These are phyloP conservation scores for Pseudogymnoascus verrucosus DNA, from an alignment of 2,329 filamentous ascomycete genomes.

Conservation along the genomic window DNA sequence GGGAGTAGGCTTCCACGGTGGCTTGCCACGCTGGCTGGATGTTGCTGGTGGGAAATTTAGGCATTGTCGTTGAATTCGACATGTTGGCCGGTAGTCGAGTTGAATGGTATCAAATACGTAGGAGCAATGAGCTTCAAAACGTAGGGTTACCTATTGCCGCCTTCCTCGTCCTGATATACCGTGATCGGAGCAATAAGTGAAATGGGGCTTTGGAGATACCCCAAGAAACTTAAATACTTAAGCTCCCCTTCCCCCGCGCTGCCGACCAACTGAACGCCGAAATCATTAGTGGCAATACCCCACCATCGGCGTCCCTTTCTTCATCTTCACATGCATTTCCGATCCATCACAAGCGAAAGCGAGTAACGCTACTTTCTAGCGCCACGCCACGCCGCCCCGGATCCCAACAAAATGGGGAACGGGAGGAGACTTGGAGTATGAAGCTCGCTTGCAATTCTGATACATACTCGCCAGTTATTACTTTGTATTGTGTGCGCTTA, in stretches of 20 bases:
- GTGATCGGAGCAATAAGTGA: background rate
- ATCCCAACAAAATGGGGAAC: background rate
- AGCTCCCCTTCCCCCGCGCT: background rate
- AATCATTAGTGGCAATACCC: background rate
- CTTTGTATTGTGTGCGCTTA: background rate
- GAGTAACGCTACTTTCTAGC: background rate
- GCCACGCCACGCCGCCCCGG: background rate
- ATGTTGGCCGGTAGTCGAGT: background rate
- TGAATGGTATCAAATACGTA: background rate
- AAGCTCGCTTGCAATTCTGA: background rate
- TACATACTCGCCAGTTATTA: background rate
- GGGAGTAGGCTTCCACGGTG: constrained; percentile 20
- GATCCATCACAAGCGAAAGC: background rate
- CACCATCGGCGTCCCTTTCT: background rate
- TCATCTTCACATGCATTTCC: background rate
- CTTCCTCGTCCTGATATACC: background rate
- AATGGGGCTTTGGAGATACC: background rate
- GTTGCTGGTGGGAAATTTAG: background rate
- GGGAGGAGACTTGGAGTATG: background rate
- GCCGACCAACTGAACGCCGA: background rate
- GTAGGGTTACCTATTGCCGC: background rate
- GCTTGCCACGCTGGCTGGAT: constrained; percentile 5
- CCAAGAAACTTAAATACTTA: constrained; percentile 5
- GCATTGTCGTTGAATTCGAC: constrained; percentile 8
- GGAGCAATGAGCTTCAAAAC: background rate